Conservation (phyloP, 371 early-diverging fungal species). For the Rhizopus microsporus region DNA sequence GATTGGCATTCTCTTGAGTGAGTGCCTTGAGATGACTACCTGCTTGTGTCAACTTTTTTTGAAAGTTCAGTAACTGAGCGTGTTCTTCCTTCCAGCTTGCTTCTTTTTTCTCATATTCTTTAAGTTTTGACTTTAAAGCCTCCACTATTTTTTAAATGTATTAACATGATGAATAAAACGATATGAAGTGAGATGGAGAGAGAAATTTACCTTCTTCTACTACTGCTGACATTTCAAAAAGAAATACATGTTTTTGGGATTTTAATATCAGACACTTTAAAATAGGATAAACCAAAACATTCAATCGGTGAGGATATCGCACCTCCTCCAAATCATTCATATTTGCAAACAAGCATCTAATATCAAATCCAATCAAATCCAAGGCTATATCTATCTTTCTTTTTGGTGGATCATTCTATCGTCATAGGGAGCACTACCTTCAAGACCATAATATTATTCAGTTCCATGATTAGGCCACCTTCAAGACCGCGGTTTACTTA, state of each 20-base stretch:
- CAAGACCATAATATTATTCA: no score
- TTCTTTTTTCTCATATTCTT: conserved; percentile 20
- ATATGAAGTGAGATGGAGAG: not conserved
- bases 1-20: conserved; percentile 39
- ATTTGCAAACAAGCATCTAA: no score
- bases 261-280: no score
- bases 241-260: not conserved
- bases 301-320: no score
- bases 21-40: conserved; percentile 51
- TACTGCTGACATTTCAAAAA: conserved; percentile 8
- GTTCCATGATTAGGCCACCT: no score
- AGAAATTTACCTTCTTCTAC: conserved; percentile 4
- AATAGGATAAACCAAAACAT: no score
- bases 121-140: conserved; percentile 14
- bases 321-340: no score
- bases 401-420: no score
- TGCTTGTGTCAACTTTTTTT: conserved; percentile 46
- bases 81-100: conserved; percentile 29
- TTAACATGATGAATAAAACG: not conserved
- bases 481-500: no score
- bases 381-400: no score
- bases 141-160: conserved; percentile 6
- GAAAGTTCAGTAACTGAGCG: conserved; percentile 21
- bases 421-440: no score
- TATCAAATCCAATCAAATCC: no score